Percentiles rank a stretch among this genome's conserved stretches.
Evolutionary conservation across 345 rosid genomes (phyloP).

Genomic region (Pugionium cornutum): DNA sequence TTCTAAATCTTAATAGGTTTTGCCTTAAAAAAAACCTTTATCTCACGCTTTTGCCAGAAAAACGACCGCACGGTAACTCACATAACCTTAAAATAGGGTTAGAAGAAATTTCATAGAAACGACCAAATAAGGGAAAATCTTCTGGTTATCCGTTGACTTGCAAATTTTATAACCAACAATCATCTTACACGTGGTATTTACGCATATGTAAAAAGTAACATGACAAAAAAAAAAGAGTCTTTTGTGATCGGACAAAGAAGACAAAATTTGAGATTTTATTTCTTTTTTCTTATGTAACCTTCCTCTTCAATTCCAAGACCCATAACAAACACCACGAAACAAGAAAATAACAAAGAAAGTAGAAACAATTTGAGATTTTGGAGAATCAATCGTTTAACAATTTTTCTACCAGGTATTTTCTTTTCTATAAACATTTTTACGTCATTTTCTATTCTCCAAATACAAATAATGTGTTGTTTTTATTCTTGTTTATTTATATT

Average conservation of each 20-base stretch:
- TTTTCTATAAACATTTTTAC: neutral
- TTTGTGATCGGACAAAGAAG: constrained; percentile 32
- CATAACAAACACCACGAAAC: neutral
- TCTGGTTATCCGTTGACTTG: constrained; percentile 41
- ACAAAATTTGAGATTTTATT: constrained; percentile 7
- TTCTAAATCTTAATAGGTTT: too few species aligned
- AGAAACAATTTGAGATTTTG: neutral
- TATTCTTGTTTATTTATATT: constrained; percentile 14
- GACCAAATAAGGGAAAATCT: constrained; percentile 20
- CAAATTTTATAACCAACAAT: constrained; percentile 24
- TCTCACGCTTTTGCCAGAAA: constrained; percentile 33
- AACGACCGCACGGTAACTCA: constrained; percentile 23
- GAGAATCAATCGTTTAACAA: neutral
- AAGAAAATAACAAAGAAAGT: neutral
- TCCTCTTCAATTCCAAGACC: constrained; percentile 17
- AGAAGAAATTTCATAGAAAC: constrained; percentile 9
- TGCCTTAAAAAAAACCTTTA: too few species aligned
- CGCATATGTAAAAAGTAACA: constrained; percentile 26
- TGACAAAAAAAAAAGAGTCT: constrained; percentile 11
- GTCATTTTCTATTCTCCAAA: neutral
- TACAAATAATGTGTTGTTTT: neutral
- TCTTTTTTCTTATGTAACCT: constrained; percentile 16
- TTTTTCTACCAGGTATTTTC: constrained; percentile 17
- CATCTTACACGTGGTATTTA: constrained; percentile 7
- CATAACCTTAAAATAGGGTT: constrained; percentile 31